Conservation (phyloP, 2,329 filamentous ascomycete species). For the Verticillium nubilum region DNA sequence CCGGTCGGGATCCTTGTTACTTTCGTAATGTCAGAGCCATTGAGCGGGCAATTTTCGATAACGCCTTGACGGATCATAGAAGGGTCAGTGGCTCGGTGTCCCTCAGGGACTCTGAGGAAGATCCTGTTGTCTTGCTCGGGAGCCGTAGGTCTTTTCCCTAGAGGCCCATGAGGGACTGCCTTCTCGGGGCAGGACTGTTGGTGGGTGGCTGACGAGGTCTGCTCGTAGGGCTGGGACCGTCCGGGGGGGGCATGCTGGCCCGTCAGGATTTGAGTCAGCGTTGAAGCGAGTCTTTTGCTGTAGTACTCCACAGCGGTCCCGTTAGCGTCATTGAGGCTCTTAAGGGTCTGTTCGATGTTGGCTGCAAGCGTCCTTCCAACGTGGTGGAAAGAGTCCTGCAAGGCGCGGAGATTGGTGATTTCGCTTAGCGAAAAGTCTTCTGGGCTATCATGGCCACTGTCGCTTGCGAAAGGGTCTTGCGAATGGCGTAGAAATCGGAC, state of each 20-base stretch:
- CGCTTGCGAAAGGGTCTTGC: neutral
- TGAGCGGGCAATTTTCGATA: neutral
- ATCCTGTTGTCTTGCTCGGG: neutral
- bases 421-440: neutral
- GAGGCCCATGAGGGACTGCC: neutral
- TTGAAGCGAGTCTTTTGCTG: neutral
- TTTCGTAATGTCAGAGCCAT: neutral
- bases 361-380: neutral
- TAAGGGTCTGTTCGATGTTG: neutral
- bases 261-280: neutral
- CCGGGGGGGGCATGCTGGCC: neutral
- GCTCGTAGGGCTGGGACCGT: too few species aligned
- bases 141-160: too few species aligned
- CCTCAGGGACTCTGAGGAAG: neutral
- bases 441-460: neutral
- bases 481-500: too few species aligned
- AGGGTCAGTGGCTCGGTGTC: neutral
- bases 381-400: neutral
- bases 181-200: too few species aligned
- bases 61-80: neutral
- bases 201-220: too few species aligned
- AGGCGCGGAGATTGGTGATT: neutral
- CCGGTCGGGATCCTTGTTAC: neutral
- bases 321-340: neutral
- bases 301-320: neutral